A percentile compares a stretch with the other conserved stretches of the same genome.
phyloP scores from a whole-genome alignment of 805 yeast species.

The Hanseniaspora taiwanica region DNA sequence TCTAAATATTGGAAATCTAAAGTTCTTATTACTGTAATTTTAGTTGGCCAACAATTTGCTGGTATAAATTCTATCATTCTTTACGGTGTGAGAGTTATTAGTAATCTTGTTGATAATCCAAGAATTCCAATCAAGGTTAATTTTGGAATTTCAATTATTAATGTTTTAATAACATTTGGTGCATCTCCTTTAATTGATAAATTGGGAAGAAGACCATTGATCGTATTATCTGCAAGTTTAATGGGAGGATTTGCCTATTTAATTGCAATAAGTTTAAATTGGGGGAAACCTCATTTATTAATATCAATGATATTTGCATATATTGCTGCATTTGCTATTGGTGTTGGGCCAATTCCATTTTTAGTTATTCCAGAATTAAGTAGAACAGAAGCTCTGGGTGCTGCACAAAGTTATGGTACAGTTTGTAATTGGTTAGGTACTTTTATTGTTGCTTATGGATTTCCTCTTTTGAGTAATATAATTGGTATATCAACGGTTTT shows the following conservation, averaged over 20 bases:
- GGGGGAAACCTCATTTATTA: slow-evolving; percentile 33
- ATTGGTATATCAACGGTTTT: slow-evolving; percentile 68
- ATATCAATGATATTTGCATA: slow-evolving; percentile 56
- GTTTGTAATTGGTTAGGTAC: slow-evolving; percentile 87
- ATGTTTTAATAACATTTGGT: slow-evolving; percentile 57
- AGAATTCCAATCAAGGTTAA: slow-evolving; percentile 57
- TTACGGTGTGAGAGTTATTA: slow-evolving; percentile 79
- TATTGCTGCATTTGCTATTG: slow-evolving; percentile 79
- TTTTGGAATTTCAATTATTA: slow-evolving; percentile 60
- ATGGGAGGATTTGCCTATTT: slow-evolving; percentile 57
- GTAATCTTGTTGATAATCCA: slow-evolving; percentile 39
- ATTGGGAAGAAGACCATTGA: slow-evolving; percentile 61
- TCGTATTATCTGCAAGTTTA: slow-evolving; percentile 47
- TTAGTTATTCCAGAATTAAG: slow-evolving; percentile 80
- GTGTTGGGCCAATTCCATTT: slow-evolving; percentile 94
- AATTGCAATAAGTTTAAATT: slow-evolving; percentile 53
- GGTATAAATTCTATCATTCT: slow-evolving; percentile 90
- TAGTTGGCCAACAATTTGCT: slow-evolving; percentile 79
- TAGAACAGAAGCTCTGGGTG: slow-evolving; percentile 61
- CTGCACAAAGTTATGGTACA: slow-evolving; percentile 89
- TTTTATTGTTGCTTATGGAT: slow-evolving; percentile 63
- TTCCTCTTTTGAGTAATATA: slow-evolving; percentile 54
- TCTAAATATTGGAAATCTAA: slow-evolving; percentile 44
- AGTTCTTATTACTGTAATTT: slow-evolving; percentile 52
- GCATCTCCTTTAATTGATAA: slow-evolving; percentile 69